Evolutionary conservation across 306 rosid species (phyloP), one percentile per base, ranked within the genome.

Genomic region (Pterocarpus santalinus): DNA sequence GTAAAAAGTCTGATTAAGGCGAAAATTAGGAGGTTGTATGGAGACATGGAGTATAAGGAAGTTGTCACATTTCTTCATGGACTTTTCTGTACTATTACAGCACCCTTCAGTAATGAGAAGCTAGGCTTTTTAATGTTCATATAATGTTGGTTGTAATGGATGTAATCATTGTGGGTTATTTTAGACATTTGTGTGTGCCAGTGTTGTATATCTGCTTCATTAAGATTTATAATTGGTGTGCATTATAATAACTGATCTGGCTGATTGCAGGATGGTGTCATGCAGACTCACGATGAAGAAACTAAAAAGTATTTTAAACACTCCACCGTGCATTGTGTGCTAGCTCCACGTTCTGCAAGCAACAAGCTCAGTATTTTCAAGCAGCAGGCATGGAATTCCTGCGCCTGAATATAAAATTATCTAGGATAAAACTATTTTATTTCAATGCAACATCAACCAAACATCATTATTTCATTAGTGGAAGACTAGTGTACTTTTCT

Each of bases 261-360:
- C 64, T 82, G 36, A 60, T 64, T 87, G 74, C 89, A 90, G 97
- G 94, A 92, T 43, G 97, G 97, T 46, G 90, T 92, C 53, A 92
- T 92, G 97, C 91, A 88, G 73, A 92, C 97, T 62, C 97, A 92
- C 53, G 97, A 92, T 72, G 94, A 92, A 80, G 85, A 92, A 85
- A 90, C 97, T 39, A 92, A 85, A 53, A 92, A 85, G 77, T 92
- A 80, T 70, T 92, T 92, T 33, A 87, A 77, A 70, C 85, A 90
- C 80, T 90, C 97, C 14, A 90, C 90, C 28, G 97, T 92, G 75
- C 92, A 88, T 74, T 92, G 97, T 69, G 87, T 90, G 8, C 87
- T 92, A 84, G 82, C 92, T 80, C 92, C 97, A 55, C 92, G 97
- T 82, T 92, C 90, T 82, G 91, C 97, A 35, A 92, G 97, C 90